Conservation (phyloP, 2,329 filamentous ascomycete genomes). For the Pseudogymnoascus pannorum region DNA sequence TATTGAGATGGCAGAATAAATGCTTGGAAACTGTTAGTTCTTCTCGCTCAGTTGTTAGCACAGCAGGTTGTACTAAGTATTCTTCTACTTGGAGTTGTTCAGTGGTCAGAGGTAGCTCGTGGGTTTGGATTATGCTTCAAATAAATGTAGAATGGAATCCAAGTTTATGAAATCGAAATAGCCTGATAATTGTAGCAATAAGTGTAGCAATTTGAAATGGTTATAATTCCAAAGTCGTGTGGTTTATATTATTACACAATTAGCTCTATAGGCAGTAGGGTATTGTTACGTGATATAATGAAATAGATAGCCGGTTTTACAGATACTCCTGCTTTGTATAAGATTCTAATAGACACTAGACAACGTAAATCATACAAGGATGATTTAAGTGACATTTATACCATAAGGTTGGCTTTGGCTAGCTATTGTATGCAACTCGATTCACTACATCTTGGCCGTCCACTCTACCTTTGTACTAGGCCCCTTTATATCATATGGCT, state of each 20-base stretch:
- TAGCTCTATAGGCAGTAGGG: background rate
- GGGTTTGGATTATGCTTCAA: background rate
- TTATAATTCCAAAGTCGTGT: background rate
- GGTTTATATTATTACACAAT: background rate
- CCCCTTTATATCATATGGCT: background rate
- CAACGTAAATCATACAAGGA: background rate
- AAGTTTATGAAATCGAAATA: background rate
- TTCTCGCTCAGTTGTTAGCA: background rate
- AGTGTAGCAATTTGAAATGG: background rate
- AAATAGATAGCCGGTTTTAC: no score
- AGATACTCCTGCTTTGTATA: no score
- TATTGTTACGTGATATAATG: background rate
- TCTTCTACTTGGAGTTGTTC: background rate
- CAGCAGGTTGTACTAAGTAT: background rate
- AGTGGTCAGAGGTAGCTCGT: background rate
- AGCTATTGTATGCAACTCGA: background rate
- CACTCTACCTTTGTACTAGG: background rate
- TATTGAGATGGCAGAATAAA: constrained; percentile 49
- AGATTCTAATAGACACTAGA: background rate
- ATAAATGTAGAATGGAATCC: background rate
- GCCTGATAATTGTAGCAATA: no score
- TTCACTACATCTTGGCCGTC: background rate
- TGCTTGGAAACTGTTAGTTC: background rate
- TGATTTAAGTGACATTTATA: background rate
- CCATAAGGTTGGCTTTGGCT: background rate